Conservation (phyloP, 495 filamentous ascomycete genomes). For the Hyaloscypha finlandica region DNA sequence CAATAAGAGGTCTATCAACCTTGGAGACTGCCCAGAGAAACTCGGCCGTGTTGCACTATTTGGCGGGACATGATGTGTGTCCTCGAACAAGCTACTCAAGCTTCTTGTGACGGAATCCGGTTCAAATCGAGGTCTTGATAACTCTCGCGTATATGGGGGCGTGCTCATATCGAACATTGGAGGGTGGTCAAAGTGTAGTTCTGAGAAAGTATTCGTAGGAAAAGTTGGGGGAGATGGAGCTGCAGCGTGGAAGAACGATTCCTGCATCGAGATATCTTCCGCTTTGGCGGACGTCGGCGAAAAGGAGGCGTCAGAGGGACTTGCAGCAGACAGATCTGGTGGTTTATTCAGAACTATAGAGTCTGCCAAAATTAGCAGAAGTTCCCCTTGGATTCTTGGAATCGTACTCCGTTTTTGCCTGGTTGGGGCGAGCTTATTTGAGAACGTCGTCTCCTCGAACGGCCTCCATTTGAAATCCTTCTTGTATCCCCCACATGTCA, state of each 20-base stretch:
- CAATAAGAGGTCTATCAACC: slow-evolving; percentile 44
- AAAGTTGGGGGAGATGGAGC: slow-evolving; percentile 20
- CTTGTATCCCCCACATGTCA: slow-evolving; percentile 76
- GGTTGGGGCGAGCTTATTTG: slow-evolving; percentile 44
- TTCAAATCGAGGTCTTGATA: slow-evolving; percentile 28
- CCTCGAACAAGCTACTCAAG: slow-evolving; percentile 38
- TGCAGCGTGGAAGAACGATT: slow-evolving; percentile 31
- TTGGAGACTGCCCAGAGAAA: slow-evolving; percentile 43
- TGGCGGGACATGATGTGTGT: slow-evolving; percentile 32
- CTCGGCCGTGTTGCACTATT: slow-evolving; percentile 34
- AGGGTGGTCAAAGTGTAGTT: slow-evolving; percentile 26
- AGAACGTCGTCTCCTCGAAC: slow-evolving; percentile 68
- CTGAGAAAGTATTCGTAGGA: slow-evolving; percentile 12
- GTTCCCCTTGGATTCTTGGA: not conserved
- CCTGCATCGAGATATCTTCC: slow-evolving; percentile 26
- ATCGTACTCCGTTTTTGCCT: slow-evolving; percentile 54
- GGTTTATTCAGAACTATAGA: slow-evolving; percentile 17
- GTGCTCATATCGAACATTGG: slow-evolving; percentile 34
- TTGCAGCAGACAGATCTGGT: slow-evolving; percentile 24
- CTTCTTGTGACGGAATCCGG: slow-evolving; percentile 33
- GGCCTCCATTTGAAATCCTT: slow-evolving; percentile 85
- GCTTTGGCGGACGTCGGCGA: slow-evolving; percentile 25
- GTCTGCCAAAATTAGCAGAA: slow-evolving; percentile 23
- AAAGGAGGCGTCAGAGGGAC: slow-evolving; percentile 28
- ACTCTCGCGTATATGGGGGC: slow-evolving; percentile 29